These are phyloP conservation scores for Nakazawaea ishiwadae DNA, from an alignment of 805 yeast species.

Conservation along the genomic window DNA sequence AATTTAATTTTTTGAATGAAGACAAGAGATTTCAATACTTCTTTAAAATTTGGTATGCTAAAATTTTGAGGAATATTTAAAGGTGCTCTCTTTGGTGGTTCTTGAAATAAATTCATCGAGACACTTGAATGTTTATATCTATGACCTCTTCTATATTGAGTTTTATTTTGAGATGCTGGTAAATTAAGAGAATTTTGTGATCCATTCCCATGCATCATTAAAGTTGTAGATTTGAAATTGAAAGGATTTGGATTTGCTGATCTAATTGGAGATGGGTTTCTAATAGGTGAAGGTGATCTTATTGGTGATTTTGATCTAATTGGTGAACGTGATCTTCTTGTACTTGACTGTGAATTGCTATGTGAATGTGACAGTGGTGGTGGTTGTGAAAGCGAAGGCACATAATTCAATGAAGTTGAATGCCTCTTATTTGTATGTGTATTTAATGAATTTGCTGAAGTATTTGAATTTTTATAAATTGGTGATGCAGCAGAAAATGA, in stretches of 20 bases:
- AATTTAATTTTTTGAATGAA: constrained; percentile 54
- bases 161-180: constrained; percentile 28
- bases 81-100: constrained; percentile 74
- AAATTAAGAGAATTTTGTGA: constrained; percentile 14
- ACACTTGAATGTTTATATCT: constrained; percentile 94
- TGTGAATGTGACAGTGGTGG: constrained; percentile 11
- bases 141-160: constrained; percentile 88
- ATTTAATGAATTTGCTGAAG: constrained; percentile 4
- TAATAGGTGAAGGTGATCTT: constrained; percentile 21
- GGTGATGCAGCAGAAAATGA: constrained; percentile 5
- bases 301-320: constrained; percentile 22
- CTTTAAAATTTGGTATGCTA: constrained; percentile 68
- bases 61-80: constrained; percentile 55
- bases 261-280: constrained; percentile 28
- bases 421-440: neutral
- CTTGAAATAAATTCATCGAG: constrained; percentile 92
- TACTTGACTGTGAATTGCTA: constrained; percentile 7
- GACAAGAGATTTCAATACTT: constrained; percentile 57
- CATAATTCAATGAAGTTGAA: constrained; percentile 11
- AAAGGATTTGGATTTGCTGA: constrained; percentile 43
- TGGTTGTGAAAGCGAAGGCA: constrained; percentile 9
- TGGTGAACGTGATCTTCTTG: constrained; percentile 19
- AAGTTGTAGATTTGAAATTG: constrained; percentile 56
- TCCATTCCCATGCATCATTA: constrained; percentile 27
- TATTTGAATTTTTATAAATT: constrained; percentile 4